Evolutionary conservation across 1,284 basidiomycete genomes (phyloP).

Genomic region (Thecaphora thlaspeos): DNA sequence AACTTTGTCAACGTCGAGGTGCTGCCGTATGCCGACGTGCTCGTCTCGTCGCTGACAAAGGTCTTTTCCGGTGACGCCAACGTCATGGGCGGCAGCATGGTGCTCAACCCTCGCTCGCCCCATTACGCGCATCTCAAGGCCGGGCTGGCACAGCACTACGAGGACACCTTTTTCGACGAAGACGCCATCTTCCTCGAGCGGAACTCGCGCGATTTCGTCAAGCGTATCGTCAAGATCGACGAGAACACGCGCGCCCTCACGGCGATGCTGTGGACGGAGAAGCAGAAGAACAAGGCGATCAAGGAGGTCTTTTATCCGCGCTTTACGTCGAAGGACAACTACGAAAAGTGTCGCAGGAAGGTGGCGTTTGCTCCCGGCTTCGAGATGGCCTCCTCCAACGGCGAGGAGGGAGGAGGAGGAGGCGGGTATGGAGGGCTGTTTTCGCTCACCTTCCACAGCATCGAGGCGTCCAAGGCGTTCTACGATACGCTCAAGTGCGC

Average conservation of each 20-base stretch:
- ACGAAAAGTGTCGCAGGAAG: constrained; percentile 67
- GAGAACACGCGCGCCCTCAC: constrained; percentile 79
- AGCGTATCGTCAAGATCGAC: constrained; percentile 76
- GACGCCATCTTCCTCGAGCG: constrained; percentile 97
- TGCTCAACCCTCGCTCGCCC: constrained; percentile 73
- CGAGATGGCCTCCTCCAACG: constrained; percentile 1
- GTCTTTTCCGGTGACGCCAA: constrained; percentile 93
- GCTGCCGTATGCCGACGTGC: constrained; percentile 81
- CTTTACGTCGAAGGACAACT: constrained; percentile 72
- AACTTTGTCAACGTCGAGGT: constrained; percentile 96
- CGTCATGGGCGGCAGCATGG: constrained; percentile 81
- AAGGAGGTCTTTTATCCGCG: constrained; percentile 89
- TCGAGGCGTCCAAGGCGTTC: constrained; percentile 73
- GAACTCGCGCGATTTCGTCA: constrained; percentile 87
- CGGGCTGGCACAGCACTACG: constrained; percentile 68
- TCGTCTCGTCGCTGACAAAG: constrained; percentile 92
- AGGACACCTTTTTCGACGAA: constrained; percentile 85
- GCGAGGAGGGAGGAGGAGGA: background rate
- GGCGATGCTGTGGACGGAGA: constrained; percentile 67
- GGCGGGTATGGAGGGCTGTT: constrained; percentile 86
- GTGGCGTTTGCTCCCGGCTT: constrained; percentile 28
- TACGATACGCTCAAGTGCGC: constrained; percentile 79
- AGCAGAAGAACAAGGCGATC: constrained; percentile 62
- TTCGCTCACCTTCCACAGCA: constrained; percentile 78
- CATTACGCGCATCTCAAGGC: constrained; percentile 70